Evolutionary conservation across 495 filamentous ascomycete genomes (phyloP), one percentile per base, ranked within the genome.

Genomic region (Parmelia sp.): DNA sequence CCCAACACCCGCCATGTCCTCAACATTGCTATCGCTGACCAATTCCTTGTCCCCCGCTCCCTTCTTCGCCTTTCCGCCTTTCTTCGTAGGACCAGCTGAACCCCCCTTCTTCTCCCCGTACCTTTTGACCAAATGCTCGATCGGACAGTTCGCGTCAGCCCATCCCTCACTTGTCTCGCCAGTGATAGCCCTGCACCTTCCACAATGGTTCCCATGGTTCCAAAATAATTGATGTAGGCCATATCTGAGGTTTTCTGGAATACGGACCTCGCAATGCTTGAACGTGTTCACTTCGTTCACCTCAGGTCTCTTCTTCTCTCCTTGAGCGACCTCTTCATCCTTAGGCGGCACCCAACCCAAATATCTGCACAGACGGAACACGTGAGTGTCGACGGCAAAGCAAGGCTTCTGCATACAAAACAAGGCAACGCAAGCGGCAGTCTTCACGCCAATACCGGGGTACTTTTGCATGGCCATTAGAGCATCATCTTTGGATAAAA

Each of bases 361-460:
- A 86, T 91, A 96, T 62, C 85, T 87, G 70, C 84, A 86, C 62
- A 96, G 83, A 25, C 90, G 85, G 71, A 86, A 86, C 65, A 94
- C 90, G 68, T 93, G 90, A 0, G 90, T 95, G 68, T 94, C 90
- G 1, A 95, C 90, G 0, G 91, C 90, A 69, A 93, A 92, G 71
- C 86, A 88, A 0, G 90, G 88, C 17, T 84, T 82, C 66, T 84
- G 83, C 31, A 95, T 81, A 72, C 89, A 92, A 72, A 95, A 95
- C 4, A 93, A 79, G 17, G 88, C 74, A 19, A 93, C 89, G 67
- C 94, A 98, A 11, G 90, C 87, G 5, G 92, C 89, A 1, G 92
- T 96, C 76, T 98, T 98, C 60, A 90, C 86, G 0, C 92, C 94
- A 64, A 97, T 90, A 5, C 93, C 94, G 4, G 88, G 88, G 55